Evolutionary conservation across 371 early-diverging fungal species (phyloP), one percentile per base, ranked within the genome.

Genomic region (Rhizopus stolonifer): DNA sequence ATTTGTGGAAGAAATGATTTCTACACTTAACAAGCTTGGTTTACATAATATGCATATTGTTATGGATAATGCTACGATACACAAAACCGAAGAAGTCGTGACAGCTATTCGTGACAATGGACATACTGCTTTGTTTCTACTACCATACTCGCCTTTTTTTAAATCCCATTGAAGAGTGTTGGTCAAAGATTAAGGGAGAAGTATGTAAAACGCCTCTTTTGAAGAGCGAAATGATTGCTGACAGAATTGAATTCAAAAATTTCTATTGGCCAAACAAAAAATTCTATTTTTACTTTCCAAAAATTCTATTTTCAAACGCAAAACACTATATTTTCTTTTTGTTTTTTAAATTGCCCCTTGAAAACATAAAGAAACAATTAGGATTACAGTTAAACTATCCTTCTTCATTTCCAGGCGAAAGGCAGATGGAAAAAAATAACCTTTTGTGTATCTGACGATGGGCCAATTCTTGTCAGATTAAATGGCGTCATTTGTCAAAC

Each of bases 31-130:
- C 43, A 51, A 51, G 40, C 42, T 53, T 49, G 49, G 49, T 23
- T 44, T 53, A 24, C 26, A 48, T 48, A 52, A 59, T 53, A 42
- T 60, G 46, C 23, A 23, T 54, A 54, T 58, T 48, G 42, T 47
- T 47, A 51, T 58, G 58, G 52, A 46, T 38, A 53, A 53, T 52
- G 45, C 49, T 36, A 49, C 49, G 34, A 59, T 59, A 26, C 44
- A 59, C 44, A 59, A 52, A 42, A 52, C 53, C 21, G 22, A 13
- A 45, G 29, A 58, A 46, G 38, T 46, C 23, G n/a, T 58, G 21
- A 36, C 38, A 36, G 10, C 4, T 7, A 29, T 29, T 10, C 31
- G 10, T 10, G 10, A 29, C n/a, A 29, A 36, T 36, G 38, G 38
- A 14, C 38, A 36, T 36, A 36, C 38, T 36, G 15, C 4, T 36